These are phyloP conservation scores for Jaltomata sinuosa DNA, from an alignment of 257 asterid species.

Conservation along the genomic window DNA sequence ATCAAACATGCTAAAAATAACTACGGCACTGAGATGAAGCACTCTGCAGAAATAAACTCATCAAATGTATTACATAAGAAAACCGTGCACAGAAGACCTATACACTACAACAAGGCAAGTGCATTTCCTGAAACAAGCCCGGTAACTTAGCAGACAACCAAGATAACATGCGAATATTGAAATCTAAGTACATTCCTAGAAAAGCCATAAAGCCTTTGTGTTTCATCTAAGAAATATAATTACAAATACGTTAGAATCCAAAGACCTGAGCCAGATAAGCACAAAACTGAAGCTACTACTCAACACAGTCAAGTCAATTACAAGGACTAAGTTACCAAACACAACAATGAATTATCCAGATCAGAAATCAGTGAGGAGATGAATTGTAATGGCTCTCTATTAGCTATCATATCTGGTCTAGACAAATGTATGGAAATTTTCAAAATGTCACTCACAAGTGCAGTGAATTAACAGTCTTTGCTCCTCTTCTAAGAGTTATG, in stretches of 20 bases:
- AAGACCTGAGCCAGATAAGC: background rate
- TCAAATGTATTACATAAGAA: background rate
- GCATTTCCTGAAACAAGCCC: background rate
- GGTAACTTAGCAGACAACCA: background rate
- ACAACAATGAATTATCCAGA: background rate
- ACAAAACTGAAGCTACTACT: background rate
- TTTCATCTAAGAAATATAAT: background rate
- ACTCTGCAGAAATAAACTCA: background rate
- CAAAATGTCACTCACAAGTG: constrained; percentile 59
- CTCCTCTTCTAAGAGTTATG: constrained; percentile 89
- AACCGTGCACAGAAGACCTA: background rate
- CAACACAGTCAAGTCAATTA: background rate
- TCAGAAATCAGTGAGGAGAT: background rate
- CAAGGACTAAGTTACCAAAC: background rate
- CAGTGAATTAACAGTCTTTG: constrained; percentile 84
- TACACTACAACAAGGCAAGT: background rate
- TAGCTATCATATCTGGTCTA: background rate
- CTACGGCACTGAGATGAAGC: background rate
- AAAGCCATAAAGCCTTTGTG: background rate
- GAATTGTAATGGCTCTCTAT: background rate
- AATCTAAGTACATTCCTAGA: background rate
- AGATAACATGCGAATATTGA: background rate
- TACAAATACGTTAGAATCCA: background rate
- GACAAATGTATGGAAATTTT: background rate
- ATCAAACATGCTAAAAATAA: background rate